These are phyloP conservation scores for Lepidium africanum DNA, from an alignment of 345 rosid genomes.

Conservation along the genomic window DNA sequence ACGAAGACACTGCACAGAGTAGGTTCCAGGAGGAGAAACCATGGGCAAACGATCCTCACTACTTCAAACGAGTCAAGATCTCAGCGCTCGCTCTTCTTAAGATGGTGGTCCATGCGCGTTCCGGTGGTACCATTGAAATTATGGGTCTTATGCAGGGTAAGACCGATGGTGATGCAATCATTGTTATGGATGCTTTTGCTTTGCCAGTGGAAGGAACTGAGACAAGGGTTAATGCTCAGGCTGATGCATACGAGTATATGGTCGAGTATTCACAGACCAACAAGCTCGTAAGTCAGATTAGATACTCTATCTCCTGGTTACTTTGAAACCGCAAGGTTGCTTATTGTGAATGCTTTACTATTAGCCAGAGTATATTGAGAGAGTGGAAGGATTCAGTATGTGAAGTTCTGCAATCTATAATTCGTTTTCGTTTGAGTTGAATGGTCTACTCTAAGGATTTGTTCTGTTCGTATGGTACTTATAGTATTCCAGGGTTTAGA, in stretches of 20 bases:
- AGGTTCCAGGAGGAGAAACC: slow-evolving; percentile 67
- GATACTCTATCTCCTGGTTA: not conserved
- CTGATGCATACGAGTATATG: slow-evolving; percentile 99
- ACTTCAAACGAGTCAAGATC: slow-evolving; percentile 93
- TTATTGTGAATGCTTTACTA: too few relatives aligned
- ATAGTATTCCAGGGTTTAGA: not conserved
- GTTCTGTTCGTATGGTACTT: not conserved
- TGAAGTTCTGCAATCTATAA: not conserved
- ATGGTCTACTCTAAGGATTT: not conserved
- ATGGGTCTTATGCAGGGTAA: slow-evolving; percentile 99
- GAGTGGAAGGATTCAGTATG: not conserved
- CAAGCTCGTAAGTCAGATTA: slow-evolving; percentile 50
- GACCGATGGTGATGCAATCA: slow-evolving; percentile 90
- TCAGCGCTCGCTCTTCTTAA: slow-evolving; percentile 95
- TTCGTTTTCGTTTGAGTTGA: not conserved
- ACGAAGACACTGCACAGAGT: slow-evolving; percentile 25
- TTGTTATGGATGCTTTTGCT: slow-evolving; percentile 99
- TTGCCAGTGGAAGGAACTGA: slow-evolving; percentile 99
- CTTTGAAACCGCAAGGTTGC: not conserved
- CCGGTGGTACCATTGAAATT: slow-evolving; percentile 97
- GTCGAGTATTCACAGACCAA: slow-evolving; percentile 96
- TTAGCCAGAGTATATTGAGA: too few relatives aligned
- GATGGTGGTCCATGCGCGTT: slow-evolving; percentile 99
- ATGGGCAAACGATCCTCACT: slow-evolving; percentile 87
- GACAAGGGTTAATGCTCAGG: slow-evolving; percentile 97